phyloP scores from a whole-genome alignment of 306 rosid genomes.

The Elaeagnus macrophylla region DNA sequence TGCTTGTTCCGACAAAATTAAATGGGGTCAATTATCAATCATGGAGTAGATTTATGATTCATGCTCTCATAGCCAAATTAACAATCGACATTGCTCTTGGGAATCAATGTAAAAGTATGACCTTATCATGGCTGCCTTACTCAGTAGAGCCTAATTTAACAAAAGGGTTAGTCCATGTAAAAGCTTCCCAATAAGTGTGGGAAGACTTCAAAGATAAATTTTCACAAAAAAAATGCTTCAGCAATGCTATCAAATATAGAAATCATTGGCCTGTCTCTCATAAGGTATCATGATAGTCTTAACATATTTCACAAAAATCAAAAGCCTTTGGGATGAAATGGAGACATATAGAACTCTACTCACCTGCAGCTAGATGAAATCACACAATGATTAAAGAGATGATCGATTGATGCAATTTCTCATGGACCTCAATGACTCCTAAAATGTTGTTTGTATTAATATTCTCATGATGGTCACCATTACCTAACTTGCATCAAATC shows the following conservation, averaged over 20 bases:
- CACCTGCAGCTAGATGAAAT: conserved; percentile 18
- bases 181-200: conserved; percentile 12
- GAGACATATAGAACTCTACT: neutral
- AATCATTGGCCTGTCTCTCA: conserved; percentile 14
- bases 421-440: conserved; percentile 23
- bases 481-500: conserved; percentile 18
- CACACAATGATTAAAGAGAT: conserved; percentile 16
- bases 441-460: conserved; percentile 10
- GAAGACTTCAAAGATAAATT: conserved; percentile 16
- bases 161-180: conserved; percentile 10
- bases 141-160: conserved; percentile 18
- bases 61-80: conserved; percentile 16
- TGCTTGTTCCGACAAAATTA: conserved; percentile 9
- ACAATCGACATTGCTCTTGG: conserved; percentile 17
- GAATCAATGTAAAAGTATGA: conserved; percentile 7
- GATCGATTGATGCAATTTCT: conserved; percentile 22
- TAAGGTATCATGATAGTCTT: conserved; percentile 13
- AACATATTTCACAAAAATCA: conserved; percentile 16
- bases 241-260: conserved; percentile 19
- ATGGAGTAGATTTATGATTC: conserved; percentile 17
- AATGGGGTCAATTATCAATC: conserved; percentile 14
- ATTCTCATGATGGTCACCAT: conserved; percentile 25
- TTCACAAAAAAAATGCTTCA: conserved; percentile 14
- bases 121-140: conserved; percentile 20
- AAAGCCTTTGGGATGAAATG: conserved; percentile 17